phyloP scores from a whole-genome alignment of 2,329 filamentous ascomycete genomes.

The Byssoonygena ceratinophila region DNA sequence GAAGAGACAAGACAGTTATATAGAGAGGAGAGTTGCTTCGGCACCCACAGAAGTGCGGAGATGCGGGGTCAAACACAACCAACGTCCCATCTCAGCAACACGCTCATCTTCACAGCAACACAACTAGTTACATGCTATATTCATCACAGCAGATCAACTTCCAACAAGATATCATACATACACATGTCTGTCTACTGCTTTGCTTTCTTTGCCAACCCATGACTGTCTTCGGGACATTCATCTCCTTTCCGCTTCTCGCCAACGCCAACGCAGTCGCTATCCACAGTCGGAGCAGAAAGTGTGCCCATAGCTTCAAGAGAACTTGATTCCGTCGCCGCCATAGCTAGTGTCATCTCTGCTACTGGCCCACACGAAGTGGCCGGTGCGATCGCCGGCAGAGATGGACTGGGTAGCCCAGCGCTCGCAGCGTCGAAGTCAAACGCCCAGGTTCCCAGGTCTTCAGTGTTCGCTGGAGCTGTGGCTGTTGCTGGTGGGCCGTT shows the following conservation, averaged over 20 bases:
- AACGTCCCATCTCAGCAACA: too few relatives aligned
- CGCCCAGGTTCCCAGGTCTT: neutral
- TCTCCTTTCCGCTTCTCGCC: neutral
- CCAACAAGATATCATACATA: too few relatives aligned
- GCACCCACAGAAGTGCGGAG: too few relatives aligned
- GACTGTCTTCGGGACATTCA: neutral
- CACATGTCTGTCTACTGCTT: neutral
- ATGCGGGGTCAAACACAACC: too few relatives aligned
- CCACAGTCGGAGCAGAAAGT: neutral
- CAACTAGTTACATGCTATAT: neutral
- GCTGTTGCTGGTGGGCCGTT: neutral
- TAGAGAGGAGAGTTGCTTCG: too few relatives aligned
- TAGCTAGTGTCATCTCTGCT: neutral
- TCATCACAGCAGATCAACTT: neutral
- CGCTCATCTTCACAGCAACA: too few relatives aligned
- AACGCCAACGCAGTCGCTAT: neutral
- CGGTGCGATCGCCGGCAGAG: neutral
- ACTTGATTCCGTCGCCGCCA: neutral
- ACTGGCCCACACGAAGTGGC: neutral
- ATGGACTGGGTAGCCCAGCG: neutral
- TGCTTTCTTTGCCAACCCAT: neutral
- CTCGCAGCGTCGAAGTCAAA: slow-evolving; percentile 7
- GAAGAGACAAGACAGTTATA: neutral
- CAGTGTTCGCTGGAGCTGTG: neutral
- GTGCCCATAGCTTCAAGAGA: neutral